Conservation (phyloP, 192 early-diverging fungal species). For the Coemansia umbellata region DNA sequence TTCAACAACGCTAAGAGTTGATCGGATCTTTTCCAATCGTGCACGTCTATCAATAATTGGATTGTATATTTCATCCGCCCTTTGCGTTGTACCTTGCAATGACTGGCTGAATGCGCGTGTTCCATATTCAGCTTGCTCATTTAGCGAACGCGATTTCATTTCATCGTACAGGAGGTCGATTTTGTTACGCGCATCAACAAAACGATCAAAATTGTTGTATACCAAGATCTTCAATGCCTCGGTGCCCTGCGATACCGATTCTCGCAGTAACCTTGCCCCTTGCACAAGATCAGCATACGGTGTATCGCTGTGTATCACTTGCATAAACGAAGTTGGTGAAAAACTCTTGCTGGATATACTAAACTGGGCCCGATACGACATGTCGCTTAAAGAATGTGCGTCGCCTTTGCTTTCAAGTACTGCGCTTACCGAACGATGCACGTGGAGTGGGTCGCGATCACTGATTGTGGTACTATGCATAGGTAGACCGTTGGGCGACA, state of each 20-base stretch:
- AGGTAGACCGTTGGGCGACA: conserved; percentile 5
- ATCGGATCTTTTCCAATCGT: conserved; percentile 87
- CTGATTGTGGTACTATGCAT: conserved; percentile 30
- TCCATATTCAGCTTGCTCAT: conserved; percentile 75
- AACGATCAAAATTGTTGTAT: conserved; percentile 94
- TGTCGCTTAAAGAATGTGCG: conserved; percentile 24
- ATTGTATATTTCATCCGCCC: conserved; percentile 78
- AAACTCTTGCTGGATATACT: conserved; percentile 55
- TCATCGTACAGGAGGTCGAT: conserved; percentile 93
- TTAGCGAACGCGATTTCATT: conserved; percentile 82
- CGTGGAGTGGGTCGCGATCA: conserved; percentile 48
- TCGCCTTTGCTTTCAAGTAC: conserved; percentile 43
- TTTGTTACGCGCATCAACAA: conserved; percentile 91
- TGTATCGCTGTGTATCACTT: conserved; percentile 80
- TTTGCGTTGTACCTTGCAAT: conserved; percentile 61
- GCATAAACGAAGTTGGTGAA: conserved; percentile 71
- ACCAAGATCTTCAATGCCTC: conserved; percentile 86
- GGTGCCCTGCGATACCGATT: conserved; percentile 72
- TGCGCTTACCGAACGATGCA: conserved; percentile 34
- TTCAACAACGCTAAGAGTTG: conserved; percentile 86
- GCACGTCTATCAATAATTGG: conserved; percentile 81
- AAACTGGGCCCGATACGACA: conserved; percentile 47
- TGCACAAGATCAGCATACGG: conserved; percentile 75
- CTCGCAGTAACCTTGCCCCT: conserved; percentile 69
- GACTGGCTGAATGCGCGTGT: conserved; percentile 65